Evolutionary conservation across 2,329 filamentous ascomycete species (phyloP), one percentile per base, ranked within the genome.

Genomic region (Chaetomium globosum): DNA sequence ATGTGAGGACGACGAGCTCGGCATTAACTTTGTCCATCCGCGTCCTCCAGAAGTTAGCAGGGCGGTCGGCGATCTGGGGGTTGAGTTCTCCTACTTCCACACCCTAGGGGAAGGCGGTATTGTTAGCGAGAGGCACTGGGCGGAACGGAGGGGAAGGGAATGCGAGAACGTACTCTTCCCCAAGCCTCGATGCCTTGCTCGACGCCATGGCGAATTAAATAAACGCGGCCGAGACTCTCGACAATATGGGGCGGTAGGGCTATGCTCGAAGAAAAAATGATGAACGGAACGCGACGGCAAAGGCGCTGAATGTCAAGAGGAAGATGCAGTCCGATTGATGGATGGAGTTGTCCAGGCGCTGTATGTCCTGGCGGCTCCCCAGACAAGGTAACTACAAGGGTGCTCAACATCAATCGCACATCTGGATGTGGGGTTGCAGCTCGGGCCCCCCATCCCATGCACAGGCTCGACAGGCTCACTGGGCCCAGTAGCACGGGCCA

Each of bases 11-110:
- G 60, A 99, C 94, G 67, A 99, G 86, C 81, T 99, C 95, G 70
- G 95, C 92, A 79, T 97, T 97, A 81, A 98, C 93, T 80, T 98
- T 98, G 80, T 98, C 94, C 74, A 97, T 90, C 74, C 93, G 90
- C 66, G 92, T 96, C 81, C 94, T 98, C 77, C 59, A 57, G 53
- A 19, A 54, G 72, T 79, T 71, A 79, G 74, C 67, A 72, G 62
- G 69, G 65, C 46, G 2, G 10, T 23, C 46, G 19, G 26, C 48
- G 23, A 31, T 21, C 31, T 39, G 28, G 33, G 53, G 21, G 30
- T 12, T n/a, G 23, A 13, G 8, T n/a, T 59, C 46, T 46, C 64
- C 61, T 83, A 96, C 92, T 96, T 96, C 92, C 92, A 96, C 72
- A 96, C 91, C 77, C 92, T 96, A 56, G 28, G 69, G 73, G 68